Conservation (phyloP, 495 filamentous ascomycete genomes). For the Oleoguttula mirabilis region DNA sequence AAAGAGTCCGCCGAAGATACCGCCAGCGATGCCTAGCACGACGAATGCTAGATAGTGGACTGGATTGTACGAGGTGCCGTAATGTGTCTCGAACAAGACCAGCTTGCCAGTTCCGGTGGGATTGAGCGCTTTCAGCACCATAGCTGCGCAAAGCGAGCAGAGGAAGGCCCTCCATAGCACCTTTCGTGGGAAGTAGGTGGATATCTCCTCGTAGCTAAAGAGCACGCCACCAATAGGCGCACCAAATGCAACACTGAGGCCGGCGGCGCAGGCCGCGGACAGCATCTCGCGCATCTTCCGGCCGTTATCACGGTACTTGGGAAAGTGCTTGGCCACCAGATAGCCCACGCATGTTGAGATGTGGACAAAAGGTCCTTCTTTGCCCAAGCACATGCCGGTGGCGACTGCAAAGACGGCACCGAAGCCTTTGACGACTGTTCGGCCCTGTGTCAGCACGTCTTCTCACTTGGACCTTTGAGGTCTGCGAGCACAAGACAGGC, state of each 20-base stretch:
- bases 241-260: slow-evolving; percentile 46
- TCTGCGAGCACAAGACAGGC: too few relatives aligned
- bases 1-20: slow-evolving; percentile 45
- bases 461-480: too few relatives aligned
- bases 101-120: slow-evolving; percentile 46
- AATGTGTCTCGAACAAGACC: slow-evolving; percentile 48
- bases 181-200: slow-evolving; percentile 43
- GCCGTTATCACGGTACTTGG: slow-evolving; percentile 42
- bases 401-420: slow-evolving; percentile 45
- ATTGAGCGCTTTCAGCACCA: slow-evolving; percentile 44
- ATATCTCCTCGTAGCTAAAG: slow-evolving; percentile 45
- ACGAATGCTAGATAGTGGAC: slow-evolving; percentile 45
- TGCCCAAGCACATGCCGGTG: slow-evolving; percentile 47
- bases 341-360: slow-evolving; percentile 47
- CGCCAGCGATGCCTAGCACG: slow-evolving; percentile 42
- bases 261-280: slow-evolving; percentile 42
- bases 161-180: slow-evolving; percentile 47
- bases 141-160: slow-evolving; percentile 43
- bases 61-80: slow-evolving; percentile 40
- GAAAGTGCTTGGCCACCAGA: slow-evolving; percentile 39
- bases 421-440: slow-evolving; percentile 46
- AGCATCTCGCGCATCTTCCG: slow-evolving; percentile 44
- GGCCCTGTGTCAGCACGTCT: too few relatives aligned
- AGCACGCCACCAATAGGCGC: slow-evolving; percentile 48
- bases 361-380: slow-evolving; percentile 50